Evolutionary conservation across 2,329 filamentous ascomycete genomes (phyloP), one percentile per base, ranked within the genome.

Genomic region (Aureobasidium mangrovei): DNA sequence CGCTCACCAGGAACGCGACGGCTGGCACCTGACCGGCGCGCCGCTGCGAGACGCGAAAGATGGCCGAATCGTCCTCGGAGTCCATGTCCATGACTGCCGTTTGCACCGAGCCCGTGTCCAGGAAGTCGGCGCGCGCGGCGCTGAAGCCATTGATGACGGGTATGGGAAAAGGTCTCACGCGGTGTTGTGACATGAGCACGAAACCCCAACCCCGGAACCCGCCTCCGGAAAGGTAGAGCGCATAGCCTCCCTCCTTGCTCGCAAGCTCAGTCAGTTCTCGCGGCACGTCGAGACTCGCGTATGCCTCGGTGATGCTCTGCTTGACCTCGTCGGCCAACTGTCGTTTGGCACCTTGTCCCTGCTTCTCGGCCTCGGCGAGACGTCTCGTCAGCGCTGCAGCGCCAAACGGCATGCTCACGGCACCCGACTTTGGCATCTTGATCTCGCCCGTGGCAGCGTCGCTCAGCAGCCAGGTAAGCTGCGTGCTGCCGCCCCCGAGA

Each of bases 181-280:
- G 70, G 62, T 91, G 86, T 60, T 81, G 79, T 65, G 86, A 83
- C 85, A 95, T 91, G 51, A 95, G 76, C 64, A 95, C 83, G 68
- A 88, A 94, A 5, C 90, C 91, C 76, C 94, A 95, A 12, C 91
- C 91, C 35, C 91, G 77, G 65, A 95, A 95, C 0, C 91, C 91
- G 27, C 91, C 91, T 41, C 91, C 91, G 58, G 87, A 95, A 55
- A 96, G 82, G 66, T 91, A 95, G 7, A 95, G 74, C 33, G 85
- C 81, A 55, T 90, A 75, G 4, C 78, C 78, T 1, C 73, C 74
- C 1, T 73, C 62, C 6, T 67, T 62, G 29, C 71, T 67, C 10
- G 74, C 72, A 24, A 69, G 62, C 9, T 75, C 65, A 1, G 74
- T 59, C 4, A 83, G 68, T 12, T 75, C 70, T 9, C 70, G 64